Evolutionary conservation across 192 early-diverging fungal species (phyloP).

Genomic region (Piromyces sp.): DNA sequence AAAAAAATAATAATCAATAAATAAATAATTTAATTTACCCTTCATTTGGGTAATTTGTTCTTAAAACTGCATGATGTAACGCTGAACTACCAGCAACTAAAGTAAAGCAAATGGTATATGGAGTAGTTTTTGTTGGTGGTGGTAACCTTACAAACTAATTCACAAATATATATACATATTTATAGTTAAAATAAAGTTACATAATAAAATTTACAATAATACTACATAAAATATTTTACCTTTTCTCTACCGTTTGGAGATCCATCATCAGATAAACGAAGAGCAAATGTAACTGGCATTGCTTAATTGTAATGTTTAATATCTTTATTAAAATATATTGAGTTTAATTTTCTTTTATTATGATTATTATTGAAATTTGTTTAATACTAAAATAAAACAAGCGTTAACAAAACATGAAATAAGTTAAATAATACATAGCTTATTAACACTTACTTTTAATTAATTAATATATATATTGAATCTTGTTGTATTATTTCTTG

Average conservation of each 20-base stretch:
- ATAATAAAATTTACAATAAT: too few relatives aligned
- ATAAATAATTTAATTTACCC: constrained; percentile 21
- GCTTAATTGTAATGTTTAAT: not conserved
- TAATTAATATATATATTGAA: too few relatives aligned
- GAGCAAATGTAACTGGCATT: constrained; percentile 15
- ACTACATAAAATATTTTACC: constrained; percentile 10
- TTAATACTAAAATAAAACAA: too few relatives aligned
- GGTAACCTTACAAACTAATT: constrained; percentile 59
- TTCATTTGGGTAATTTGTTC: constrained; percentile 72
- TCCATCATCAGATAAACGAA: constrained; percentile 39
- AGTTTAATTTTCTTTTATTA: too few relatives aligned
- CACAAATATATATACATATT: not conserved
- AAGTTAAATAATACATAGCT: too few relatives aligned
- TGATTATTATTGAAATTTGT: too few relatives aligned
- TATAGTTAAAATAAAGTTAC: too few relatives aligned
- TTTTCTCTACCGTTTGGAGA: constrained; percentile 26
- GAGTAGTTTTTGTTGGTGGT: constrained; percentile 25
- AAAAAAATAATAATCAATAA: too few relatives aligned
- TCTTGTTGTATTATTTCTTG: too few relatives aligned
- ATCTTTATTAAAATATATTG: not conserved
- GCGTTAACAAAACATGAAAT: too few relatives aligned
- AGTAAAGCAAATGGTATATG: constrained; percentile 61
- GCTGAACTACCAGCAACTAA: constrained; percentile 59
- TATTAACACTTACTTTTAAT: not conserved
- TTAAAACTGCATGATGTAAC: constrained; percentile 49